These are phyloP conservation scores for Yamadazyma mexicana DNA, from an alignment of 1,139 yeast genomes.

Conservation along the genomic window DNA sequence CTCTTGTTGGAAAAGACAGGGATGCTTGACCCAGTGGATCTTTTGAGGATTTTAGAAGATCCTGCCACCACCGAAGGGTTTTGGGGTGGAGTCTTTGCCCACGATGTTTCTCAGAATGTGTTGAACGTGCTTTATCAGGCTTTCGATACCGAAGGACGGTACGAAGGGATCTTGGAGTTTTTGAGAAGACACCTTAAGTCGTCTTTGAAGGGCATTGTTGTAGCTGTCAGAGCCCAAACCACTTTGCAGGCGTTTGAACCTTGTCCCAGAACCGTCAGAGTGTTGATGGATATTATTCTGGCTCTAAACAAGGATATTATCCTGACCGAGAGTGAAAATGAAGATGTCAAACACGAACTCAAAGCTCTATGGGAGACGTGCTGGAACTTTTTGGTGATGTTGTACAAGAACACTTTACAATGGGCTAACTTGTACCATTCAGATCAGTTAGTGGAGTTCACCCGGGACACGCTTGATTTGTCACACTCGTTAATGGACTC, in stretches of 20 bases:
- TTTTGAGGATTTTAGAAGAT: constrained; percentile 32
- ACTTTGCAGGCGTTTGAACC: constrained; percentile 62
- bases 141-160: constrained; percentile 61
- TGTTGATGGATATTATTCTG: constrained; percentile 69
- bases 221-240: constrained; percentile 44
- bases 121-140: constrained; percentile 74
- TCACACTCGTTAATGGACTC: constrained; percentile 69
- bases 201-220: constrained; percentile 48
- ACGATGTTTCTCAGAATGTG: constrained; percentile 64
- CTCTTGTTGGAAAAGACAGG: constrained; percentile 34
- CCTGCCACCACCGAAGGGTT: constrained; percentile 46
- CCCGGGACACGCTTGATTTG: constrained; percentile 82
- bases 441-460: constrained; percentile 67
- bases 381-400: constrained; percentile 72
- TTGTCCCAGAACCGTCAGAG: constrained; percentile 71
- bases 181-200: constrained; percentile 44
- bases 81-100: constrained; percentile 70
- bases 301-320: constrained; percentile 45
- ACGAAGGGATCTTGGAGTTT: constrained; percentile 65
- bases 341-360: constrained; percentile 15
- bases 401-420: constrained; percentile 62
- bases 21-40: constrained; percentile 41
- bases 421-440: constrained; percentile 73
- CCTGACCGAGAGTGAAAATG: constrained; percentile 2
- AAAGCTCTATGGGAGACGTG: constrained; percentile 59